These are phyloP conservation scores for Penicillium taxi DNA, from an alignment of 495 filamentous ascomycete genomes.

Conservation along the genomic window DNA sequence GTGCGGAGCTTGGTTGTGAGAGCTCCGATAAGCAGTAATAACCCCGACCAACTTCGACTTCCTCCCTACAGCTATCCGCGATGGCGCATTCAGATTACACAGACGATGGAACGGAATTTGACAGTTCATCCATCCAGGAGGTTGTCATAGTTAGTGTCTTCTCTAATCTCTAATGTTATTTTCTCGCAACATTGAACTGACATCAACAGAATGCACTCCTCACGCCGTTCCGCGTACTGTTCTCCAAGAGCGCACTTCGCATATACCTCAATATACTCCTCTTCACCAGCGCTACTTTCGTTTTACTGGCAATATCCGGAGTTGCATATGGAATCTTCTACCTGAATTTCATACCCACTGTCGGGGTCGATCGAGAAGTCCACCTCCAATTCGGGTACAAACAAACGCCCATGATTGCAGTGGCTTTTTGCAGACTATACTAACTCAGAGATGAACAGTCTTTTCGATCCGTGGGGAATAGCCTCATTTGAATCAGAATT, in stretches of 20 bases:
- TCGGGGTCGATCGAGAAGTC: constrained; percentile 55
- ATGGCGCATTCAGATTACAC: constrained; percentile 27
- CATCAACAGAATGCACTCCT: constrained; percentile 25
- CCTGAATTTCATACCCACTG: constrained; percentile 68
- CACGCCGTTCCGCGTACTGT: constrained; percentile 36
- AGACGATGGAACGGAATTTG: constrained; percentile 22
- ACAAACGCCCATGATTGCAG: not conserved
- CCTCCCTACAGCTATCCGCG: not conserved
- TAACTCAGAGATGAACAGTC: constrained; percentile 12
- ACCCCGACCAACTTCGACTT: no score
- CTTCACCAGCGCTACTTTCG: constrained; percentile 47
- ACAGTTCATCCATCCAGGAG: constrained; percentile 8
- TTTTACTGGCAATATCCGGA: constrained; percentile 55
- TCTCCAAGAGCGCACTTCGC: constrained; percentile 59
- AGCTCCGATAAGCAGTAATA: constrained; percentile 6
- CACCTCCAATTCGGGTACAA: constrained; percentile 76
- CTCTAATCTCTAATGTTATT: no score
- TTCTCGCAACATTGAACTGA: no score
- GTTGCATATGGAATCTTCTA: constrained; percentile 74
- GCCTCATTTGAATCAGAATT: constrained; percentile 33
- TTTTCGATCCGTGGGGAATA: constrained; percentile 38
- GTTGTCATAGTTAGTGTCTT: constrained; percentile 9
- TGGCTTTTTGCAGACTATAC: not conserved
- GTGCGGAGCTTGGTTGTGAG: not conserved
- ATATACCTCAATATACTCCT: constrained; percentile 66